A percentile compares a stretch with the other conserved stretches of the same genome.
These are phyloP conservation scores for Platanthera zijinensis DNA, from an alignment of 106 monocot genomes.

Conservation along the genomic window DNA sequence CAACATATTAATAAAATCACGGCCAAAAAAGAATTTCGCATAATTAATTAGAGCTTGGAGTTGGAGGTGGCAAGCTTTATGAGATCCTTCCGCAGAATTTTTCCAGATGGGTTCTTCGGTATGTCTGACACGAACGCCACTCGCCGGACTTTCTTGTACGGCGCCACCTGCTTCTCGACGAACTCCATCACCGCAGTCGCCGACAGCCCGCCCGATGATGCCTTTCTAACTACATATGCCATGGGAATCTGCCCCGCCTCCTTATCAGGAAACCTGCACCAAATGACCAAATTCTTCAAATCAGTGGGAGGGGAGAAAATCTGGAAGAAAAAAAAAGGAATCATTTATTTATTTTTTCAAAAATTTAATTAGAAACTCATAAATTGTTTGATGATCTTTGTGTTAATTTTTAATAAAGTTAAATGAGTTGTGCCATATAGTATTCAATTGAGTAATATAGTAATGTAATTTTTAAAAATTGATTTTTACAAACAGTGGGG, in stretches of 20 bases:
- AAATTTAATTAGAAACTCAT: too few relatives aligned
- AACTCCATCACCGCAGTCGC: slow-evolving; percentile 53
- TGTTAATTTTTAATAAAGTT: too few relatives aligned
- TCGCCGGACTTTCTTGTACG: slow-evolving; percentile 76
- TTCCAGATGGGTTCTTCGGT: slow-evolving; percentile 88
- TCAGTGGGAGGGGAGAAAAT: too few relatives aligned
- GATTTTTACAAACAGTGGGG: too few relatives aligned
- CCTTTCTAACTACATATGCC: slow-evolving; percentile 80
- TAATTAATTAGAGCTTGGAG: slow-evolving; percentile 35
- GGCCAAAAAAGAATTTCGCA: neutral
- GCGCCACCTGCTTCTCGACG: slow-evolving; percentile 76
- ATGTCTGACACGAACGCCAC: slow-evolving; percentile 63
- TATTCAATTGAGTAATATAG: too few relatives aligned
- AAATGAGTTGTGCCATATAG: too few relatives aligned
- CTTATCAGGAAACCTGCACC: slow-evolving; percentile 64
- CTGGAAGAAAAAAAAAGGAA: too few relatives aligned
- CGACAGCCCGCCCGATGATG: slow-evolving; percentile 22
- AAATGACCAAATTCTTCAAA: too few relatives aligned
- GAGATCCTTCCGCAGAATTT: slow-evolving; percentile 89
- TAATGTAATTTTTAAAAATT: too few relatives aligned
- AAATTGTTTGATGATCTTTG: too few relatives aligned
- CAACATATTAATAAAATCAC: neutral
- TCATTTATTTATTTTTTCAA: too few relatives aligned
- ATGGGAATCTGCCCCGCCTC: slow-evolving; percentile 76
- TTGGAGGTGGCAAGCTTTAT: slow-evolving; percentile 76